These are phyloP conservation scores for Elsinoe fawcettii DNA, from an alignment of 2,329 filamentous ascomycete genomes.

Conservation along the genomic window DNA sequence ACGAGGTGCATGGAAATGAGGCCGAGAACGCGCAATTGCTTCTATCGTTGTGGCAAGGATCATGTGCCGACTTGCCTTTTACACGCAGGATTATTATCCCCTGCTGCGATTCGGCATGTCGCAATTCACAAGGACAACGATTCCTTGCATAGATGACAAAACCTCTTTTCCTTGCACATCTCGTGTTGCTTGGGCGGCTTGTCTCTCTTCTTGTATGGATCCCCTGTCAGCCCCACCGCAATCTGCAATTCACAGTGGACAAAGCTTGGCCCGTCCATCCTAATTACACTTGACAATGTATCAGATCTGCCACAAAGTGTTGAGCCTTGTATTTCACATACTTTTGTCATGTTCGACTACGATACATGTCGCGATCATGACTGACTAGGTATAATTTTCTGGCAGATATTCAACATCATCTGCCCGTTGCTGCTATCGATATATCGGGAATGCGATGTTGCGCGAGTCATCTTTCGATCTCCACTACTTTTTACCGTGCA, in stretches of 20 bases:
- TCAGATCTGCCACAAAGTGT: background rate
- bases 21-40: background rate
- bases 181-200: constrained; percentile 13
- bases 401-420: background rate
- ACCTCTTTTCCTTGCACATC: background rate
- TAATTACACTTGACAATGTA: constrained; percentile 1
- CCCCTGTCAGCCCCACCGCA: constrained; percentile 8
- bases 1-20: background rate
- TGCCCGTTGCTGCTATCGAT: background rate
- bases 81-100: background rate
- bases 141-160: no score
- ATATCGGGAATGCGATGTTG: background rate
- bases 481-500: constrained; percentile 7
- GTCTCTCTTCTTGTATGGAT: background rate
- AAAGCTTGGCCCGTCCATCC: constrained; percentile 10
- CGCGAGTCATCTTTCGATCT: background rate
- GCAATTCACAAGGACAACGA: background rate
- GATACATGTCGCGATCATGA: background rate
- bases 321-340: background rate
- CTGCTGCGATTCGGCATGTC: background rate
- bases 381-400: background rate
- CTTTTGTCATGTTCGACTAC: background rate
- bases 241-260: background rate
- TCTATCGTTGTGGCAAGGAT: background rate
- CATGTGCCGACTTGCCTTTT: background rate